These are phyloP conservation scores for Beauveria asiatica DNA, from an alignment of 2,329 filamentous ascomycete genomes.

Conservation along the genomic window DNA sequence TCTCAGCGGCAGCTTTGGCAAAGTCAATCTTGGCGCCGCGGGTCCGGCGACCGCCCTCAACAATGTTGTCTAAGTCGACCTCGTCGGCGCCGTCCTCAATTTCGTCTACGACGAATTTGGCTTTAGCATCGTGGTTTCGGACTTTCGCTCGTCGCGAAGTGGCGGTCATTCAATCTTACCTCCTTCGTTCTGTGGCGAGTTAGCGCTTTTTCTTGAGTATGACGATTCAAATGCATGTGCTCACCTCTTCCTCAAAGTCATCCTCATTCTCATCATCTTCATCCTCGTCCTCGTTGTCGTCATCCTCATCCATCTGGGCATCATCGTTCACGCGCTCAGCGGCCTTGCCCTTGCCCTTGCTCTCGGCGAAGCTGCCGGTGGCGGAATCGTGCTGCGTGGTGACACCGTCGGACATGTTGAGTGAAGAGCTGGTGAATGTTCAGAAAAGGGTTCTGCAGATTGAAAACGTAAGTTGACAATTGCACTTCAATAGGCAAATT, in stretches of 20 bases:
- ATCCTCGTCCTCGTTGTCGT: constrained; percentile 63
- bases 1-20: constrained; percentile 77
- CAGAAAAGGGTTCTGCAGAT: background rate
- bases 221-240: background rate
- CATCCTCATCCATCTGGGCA: constrained; percentile 64
- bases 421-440: constrained; percentile 1
- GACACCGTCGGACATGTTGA: constrained; percentile 42
- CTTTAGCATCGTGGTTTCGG: background rate
- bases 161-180: constrained; percentile 18
- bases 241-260: constrained; percentile 19
- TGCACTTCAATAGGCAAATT: background rate
- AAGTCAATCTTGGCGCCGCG: constrained; percentile 91
- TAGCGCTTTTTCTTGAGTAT: constrained; percentile 13
- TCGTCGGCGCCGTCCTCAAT: constrained; percentile 82
- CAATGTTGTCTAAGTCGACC: constrained; percentile 85
- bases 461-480: background rate
- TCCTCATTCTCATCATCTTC: constrained; percentile 37
- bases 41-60: constrained; percentile 69
- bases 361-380: constrained; percentile 35
- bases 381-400: constrained; percentile 39
- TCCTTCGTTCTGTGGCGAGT: constrained; percentile 18
- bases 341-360: constrained; percentile 87
- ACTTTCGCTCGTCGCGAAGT: background rate
- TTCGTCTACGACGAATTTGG: constrained; percentile 28
- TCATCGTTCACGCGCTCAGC: constrained; percentile 44